Conservation (phyloP, 1,284 basidiomycete genomes). For the Rhizoctonia solani region DNA sequence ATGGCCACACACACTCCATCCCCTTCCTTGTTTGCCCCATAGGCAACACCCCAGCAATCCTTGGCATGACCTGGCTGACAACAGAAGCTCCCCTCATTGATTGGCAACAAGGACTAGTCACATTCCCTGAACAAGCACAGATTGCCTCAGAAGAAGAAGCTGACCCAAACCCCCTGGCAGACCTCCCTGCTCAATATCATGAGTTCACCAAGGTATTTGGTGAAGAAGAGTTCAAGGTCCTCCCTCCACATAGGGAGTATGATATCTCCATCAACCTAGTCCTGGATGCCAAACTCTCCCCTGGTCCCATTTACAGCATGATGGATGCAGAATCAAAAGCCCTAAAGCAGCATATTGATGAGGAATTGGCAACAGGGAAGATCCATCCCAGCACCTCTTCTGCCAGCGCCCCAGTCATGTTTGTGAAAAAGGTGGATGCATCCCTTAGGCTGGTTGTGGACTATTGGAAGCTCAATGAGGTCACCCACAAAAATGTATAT, state of each 20-base stretch:
- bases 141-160: too few species aligned
- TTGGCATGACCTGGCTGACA: too few species aligned
- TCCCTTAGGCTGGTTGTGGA: conserved; percentile 49
- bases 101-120: too few species aligned
- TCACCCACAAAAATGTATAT: conserved; percentile 42
- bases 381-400: conserved; percentile 9
- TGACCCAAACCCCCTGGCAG: too few species aligned
- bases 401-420: background rate
- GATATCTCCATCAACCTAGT: background rate
- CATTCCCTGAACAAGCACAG: too few species aligned
- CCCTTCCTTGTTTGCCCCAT: too few species aligned
- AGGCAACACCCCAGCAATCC: too few species aligned
- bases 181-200: too few species aligned
- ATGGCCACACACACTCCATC: too few species aligned
- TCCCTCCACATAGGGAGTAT: background rate
- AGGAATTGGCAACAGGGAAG: background rate
- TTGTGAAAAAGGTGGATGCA: conserved; percentile 47
- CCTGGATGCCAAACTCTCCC: background rate
- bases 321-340: background rate
- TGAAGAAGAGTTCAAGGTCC: background rate
- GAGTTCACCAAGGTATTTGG: background rate
- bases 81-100: too few species aligned
- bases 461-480: conserved; percentile 51
- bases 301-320: conserved; percentile 10
- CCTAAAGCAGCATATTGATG: conserved; percentile 8